Evolutionary conservation across 1,284 basidiomycete genomes (phyloP), one percentile per base, ranked within the genome.

Genomic region (Singerocomus rubriflavus): DNA sequence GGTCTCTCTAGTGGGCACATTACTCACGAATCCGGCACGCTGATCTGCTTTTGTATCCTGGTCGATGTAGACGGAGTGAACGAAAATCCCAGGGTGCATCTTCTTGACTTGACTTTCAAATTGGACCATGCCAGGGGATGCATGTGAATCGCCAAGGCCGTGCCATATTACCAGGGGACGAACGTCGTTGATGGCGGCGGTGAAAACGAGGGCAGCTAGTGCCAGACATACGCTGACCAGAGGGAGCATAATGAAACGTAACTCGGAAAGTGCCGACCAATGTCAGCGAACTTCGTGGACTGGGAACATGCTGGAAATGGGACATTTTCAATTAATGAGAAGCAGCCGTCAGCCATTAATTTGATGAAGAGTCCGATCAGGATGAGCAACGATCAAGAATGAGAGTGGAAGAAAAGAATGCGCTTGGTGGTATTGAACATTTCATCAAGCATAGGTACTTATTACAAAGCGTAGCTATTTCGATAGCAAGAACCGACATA

Each of bases 91-190:
- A 0, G 87, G 88, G 68, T 93, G 83, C 25, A 88, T 76, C 0
- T 78, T 71, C 65, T 86, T 78, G 59, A 97, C 80, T 53, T 80
- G 70, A 3, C 75, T 69, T 46, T 81, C 78, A 61, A 96, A 89
- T 46, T 83, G 73, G 42, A 82, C 67, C 75, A 92, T 88, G 12
- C 85, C 87, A 0, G 79, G 69, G 1, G 82, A 85, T 46, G 73
- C 72, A 59, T 87, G 78, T 1, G 80, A 78, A 65, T 89, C 84
- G 12, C 83, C 94, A 38, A 98, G 76, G 6, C 96, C 96, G 71
- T 99, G 96, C 96, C 95, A 98, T 52, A 98, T 74, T 32, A 97
- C 95, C 35, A 98, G 75, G 2, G 93, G 89, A 31, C 88, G 78
- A 36, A 72, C 29, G 6, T 57, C 26, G 16, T 50, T 56, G 33